These are phyloP conservation scores for Melanogaster broomeanus DNA, from an alignment of 768 basidiomycete species.

Conservation along the genomic window DNA sequence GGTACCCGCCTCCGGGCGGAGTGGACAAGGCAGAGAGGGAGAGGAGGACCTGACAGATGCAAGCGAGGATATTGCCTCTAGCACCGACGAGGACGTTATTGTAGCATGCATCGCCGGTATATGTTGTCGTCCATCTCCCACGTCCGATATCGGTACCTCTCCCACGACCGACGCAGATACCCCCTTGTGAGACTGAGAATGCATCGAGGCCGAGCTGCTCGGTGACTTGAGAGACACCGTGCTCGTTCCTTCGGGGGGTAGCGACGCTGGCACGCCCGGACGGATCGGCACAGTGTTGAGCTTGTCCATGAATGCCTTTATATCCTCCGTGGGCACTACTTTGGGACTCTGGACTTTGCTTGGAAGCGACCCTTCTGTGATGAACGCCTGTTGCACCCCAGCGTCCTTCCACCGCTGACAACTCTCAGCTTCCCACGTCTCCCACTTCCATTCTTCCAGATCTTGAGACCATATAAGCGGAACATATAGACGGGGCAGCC, in stretches of 20 bases:
- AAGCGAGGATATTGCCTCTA: conserved; percentile 26
- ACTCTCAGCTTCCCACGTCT: conserved; percentile 76
- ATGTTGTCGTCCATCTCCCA: conserved; percentile 1
- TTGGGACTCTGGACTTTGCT: neutral
- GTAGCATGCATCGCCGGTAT: neutral
- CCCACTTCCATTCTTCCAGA: conserved; percentile 95
- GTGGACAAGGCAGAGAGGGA: conserved; percentile 1
- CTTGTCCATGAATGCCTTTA: conserved; percentile 7
- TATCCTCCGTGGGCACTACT: neutral
- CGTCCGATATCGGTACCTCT: neutral
- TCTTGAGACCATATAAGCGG: conserved; percentile 93
- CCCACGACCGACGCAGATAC: neutral
- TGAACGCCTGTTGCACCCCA: conserved; percentile 7
- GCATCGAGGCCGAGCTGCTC: neutral
- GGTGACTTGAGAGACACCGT: neutral
- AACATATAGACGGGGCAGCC: conserved; percentile 94
- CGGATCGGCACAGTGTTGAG: neutral
- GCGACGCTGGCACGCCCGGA: neutral
- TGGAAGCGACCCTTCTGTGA: conserved; percentile 23
- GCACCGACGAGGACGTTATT: conserved; percentile 9
- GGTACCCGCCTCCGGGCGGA: neutral
- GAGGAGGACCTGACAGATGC: conserved; percentile 1
- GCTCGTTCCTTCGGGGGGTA: neutral
- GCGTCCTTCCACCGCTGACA: conserved; percentile 43
- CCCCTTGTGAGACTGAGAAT: neutral